These are phyloP conservation scores for Pythium sukuiense DNA, from an alignment of 352 stramenopile species.

Conservation along the genomic window DNA sequence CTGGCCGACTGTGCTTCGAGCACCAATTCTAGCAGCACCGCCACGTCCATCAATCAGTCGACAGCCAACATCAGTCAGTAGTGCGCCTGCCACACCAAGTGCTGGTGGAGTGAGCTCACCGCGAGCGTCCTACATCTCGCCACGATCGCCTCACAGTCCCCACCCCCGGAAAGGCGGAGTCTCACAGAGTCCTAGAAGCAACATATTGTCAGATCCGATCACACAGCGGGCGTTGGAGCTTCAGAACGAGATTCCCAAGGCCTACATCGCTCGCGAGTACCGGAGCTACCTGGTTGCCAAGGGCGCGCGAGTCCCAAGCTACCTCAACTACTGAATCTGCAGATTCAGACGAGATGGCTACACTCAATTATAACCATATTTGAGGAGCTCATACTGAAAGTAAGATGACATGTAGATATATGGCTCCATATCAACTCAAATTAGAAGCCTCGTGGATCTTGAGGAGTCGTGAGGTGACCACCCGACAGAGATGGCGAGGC, in stretches of 20 bases:
- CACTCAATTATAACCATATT: constrained; percentile 4
- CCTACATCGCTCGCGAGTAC: constrained; percentile 64
- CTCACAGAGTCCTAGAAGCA: background rate
- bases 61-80: background rate
- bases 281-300: constrained; percentile 43
- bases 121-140: background rate
- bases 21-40: background rate
- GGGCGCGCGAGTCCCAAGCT: constrained; percentile 37
- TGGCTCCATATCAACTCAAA: too few relatives aligned
- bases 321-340: constrained; percentile 29
- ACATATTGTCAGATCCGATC: constrained; percentile 18
- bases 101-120: background rate
- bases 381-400: constrained; percentile 10
- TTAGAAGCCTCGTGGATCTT: constrained; percentile 13
- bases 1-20: constrained; percentile 24
- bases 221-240: constrained; percentile 19
- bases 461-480: constrained; percentile 9
- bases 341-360: constrained; percentile 12
- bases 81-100: background rate
- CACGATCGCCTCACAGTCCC: background rate
- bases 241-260: constrained; percentile 41
- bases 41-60: background rate
- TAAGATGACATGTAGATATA: background rate
- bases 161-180: background rate
- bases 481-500: too few relatives aligned